phyloP scores from a whole-genome alignment of 1,139 yeast species.

The Blastobotrys aristatus region DNA sequence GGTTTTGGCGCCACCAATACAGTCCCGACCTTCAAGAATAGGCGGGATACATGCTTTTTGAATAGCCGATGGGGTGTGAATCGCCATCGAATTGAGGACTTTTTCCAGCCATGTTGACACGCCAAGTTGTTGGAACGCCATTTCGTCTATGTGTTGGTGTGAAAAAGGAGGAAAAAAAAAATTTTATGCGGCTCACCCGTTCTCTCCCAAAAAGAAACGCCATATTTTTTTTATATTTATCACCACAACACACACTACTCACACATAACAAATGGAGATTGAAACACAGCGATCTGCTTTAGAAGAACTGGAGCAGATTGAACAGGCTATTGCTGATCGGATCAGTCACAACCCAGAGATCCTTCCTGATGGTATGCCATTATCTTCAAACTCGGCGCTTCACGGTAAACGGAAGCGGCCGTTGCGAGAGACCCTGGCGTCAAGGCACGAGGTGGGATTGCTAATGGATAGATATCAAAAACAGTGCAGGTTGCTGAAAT shows the following conservation, averaged over 20 bases:
- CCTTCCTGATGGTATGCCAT: conserved; percentile 34
- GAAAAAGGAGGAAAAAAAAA: background rate
- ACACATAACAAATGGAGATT: conserved; percentile 18
- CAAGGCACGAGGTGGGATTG: conserved; percentile 61
- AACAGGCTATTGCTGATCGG: conserved; percentile 48
- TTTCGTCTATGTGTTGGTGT: conserved; percentile 8
- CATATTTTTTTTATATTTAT: conserved; percentile 2
- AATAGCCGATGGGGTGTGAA: conserved; percentile 76
- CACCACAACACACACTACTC: conserved; percentile 3
- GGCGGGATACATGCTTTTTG: conserved; percentile 87
- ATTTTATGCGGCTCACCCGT: conserved; percentile 1
- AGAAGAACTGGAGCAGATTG: conserved; percentile 55
- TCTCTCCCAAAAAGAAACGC: too few species aligned
- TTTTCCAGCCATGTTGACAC: conserved; percentile 84
- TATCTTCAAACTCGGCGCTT: conserved; percentile 26
- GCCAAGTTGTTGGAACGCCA: conserved; percentile 59
- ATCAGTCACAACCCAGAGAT: conserved; percentile 46
- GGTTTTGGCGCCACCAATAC: conserved; percentile 97
- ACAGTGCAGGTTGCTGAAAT: conserved; percentile 30
- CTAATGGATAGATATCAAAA: conserved; percentile 48
- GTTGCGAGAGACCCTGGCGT: conserved; percentile 46
- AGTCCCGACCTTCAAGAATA: conserved; percentile 75
- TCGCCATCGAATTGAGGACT: conserved; percentile 75
- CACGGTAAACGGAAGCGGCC: conserved; percentile 38
- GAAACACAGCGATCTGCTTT: conserved; percentile 40